These are phyloP conservation scores for Gossypium davidsonii DNA, from an alignment of 441 rosid species.

Conservation along the genomic window DNA sequence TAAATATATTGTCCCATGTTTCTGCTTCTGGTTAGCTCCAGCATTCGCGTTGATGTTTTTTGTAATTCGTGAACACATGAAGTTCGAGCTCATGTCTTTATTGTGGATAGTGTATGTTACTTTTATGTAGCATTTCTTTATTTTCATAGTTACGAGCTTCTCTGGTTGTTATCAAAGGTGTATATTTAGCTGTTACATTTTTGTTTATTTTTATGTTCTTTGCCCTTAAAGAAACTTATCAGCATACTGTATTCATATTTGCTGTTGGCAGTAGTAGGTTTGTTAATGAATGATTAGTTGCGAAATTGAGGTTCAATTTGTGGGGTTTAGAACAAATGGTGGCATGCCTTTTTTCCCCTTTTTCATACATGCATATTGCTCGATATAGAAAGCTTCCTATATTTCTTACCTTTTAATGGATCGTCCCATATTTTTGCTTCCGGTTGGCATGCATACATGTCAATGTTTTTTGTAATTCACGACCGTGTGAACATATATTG, in stretches of 20 bases:
- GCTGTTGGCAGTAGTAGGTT: neutral
- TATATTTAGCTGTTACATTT: neutral
- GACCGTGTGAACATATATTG: neutral
- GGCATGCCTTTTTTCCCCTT: neutral
- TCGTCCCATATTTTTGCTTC: neutral
- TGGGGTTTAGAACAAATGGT: neutral
- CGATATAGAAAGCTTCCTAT: neutral
- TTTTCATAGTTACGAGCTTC: conserved; percentile 17
- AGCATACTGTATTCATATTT: neutral
- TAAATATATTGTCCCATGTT: too few relatives aligned
- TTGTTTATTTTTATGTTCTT: neutral
- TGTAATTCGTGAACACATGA: too few relatives aligned
- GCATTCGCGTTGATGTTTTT: too few relatives aligned
- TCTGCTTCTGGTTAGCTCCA: too few relatives aligned
- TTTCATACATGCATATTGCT: neutral
- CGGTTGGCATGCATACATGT: neutral
- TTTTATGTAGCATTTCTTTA: neutral
- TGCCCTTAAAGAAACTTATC: too few relatives aligned
- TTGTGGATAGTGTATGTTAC: too few relatives aligned
- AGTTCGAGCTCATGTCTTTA: too few relatives aligned
- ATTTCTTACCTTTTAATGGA: neutral
- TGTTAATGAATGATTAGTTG: neutral
- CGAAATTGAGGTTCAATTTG: neutral
- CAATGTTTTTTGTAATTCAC: neutral
- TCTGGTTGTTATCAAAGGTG: neutral